Base-by-base conservation (phyloP, 441 rosid genomes). In the Jatropha podagrica region DNA sequence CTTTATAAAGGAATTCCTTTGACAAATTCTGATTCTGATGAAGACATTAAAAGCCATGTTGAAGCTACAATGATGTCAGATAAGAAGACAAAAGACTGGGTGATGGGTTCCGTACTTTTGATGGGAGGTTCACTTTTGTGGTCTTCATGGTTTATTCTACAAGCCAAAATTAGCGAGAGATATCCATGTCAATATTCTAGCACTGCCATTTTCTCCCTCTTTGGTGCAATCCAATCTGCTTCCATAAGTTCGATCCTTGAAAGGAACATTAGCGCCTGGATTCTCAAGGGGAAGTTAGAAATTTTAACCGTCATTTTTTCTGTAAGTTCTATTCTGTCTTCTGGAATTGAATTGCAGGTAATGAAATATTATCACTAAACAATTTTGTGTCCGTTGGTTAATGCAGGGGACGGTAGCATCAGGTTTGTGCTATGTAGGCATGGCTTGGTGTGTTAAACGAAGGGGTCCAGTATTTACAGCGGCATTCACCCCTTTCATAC, bases 361-460 rank as follows among this genome's bases (percentile, higher is more conserved):
- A 32, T 32, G 32, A 32, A 32, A 46, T 9, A 46, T 46, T 48
- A 48, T 48, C 15, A 48, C 3, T 48, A 48, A 67, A 32, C 32
- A 32, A 32, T 73, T 59, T 52, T 6, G 69, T 51, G 13, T 40
- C 58, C 2, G 32, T 32, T 32, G 32, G 32, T 67, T 37, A 56
- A 48, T 42, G 73, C 83, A 91, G 94, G 94, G 94, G 56, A 82
- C 85, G 71, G 80, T 88, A 37, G 86, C 86, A 26, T 89, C 96
- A 4, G 93, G 96, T 23, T 61, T 89, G 65, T 84, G 90, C 75
- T 89, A 75, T 14, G 90, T 87, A 42, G 90, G 90, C 64, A 79
- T 91, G 94, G 80, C 94, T 13, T 89, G 96, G 94, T 91, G 94
- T 74, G 90, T 88, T 40, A 84, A 89, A 84, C 83, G 78, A 75